Evolutionary conservation across 2,329 filamentous ascomycete species (phyloP), one percentile per base, ranked within the genome.

Genomic region (Tolypocladium cylindrosporum): DNA sequence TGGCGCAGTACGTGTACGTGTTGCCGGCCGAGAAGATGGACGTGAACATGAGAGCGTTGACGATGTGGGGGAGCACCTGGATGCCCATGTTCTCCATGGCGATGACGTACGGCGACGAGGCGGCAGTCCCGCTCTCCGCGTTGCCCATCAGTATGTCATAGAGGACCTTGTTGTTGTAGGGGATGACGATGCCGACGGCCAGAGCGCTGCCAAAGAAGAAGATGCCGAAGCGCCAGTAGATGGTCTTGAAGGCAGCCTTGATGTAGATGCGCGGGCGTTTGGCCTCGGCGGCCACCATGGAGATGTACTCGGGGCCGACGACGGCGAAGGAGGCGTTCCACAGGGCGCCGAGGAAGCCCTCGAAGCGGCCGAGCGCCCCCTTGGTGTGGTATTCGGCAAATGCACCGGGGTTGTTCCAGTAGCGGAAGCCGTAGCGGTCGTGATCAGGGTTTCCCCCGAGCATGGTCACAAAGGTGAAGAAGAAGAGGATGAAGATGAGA

Each of bases 391-490:
- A 76, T 61, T 85, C 79, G 19, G 79, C 79, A 55, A 75, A 70
- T 64, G 69, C 61, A 37, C 69, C 71, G 1, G 73, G 68, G 41
- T 67, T 63, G 4, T 76, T 78, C 86, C 86, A 89, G 67, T 86
- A 84, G 21, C 86, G 78, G 68, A 91, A 91, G 24, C 88, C 88
- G 65, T 85, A 90, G 1, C 83, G 77, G 64, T 89, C 86, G 54
- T 82, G 75, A 7, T 84, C 68, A 0, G 89, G 89, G 63, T 92
- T 92, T 37, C 87, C 89, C 41, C 89, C 89, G 9, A 90, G 76
- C 86, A 91, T 91, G 54, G 84, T 86, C 64, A 93, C 79, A 67
- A 93, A 88, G n/a, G 89, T 91, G 72, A 88, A 91, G 66, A 78
- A 73, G 69, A 90, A 86, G 56, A 90, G 75, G 14, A 85, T 83